phyloP scores from a whole-genome alignment of 169 alveolate genomes.

The Plasmodium ovale region DNA sequence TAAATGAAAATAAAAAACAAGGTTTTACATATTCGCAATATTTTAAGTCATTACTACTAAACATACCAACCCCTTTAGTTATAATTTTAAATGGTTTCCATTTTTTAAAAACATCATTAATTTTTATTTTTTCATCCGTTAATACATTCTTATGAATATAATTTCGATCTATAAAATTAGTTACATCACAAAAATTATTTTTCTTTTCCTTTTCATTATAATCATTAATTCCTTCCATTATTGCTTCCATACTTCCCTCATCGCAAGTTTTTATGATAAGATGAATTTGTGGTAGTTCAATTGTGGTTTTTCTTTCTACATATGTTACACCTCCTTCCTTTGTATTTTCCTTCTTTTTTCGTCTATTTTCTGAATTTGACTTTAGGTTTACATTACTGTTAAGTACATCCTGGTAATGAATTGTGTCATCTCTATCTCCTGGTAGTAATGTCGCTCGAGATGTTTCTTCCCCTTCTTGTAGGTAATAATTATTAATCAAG shows the following conservation, averaged over 20 bases:
- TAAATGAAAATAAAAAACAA: slow-evolving; percentile 78
- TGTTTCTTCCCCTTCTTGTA: background rate
- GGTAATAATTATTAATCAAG: slow-evolving; percentile 49
- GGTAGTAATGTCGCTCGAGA: too few species aligned
- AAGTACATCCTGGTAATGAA: background rate
- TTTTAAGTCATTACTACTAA: slow-evolving; percentile 76
- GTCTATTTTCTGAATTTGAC: too few species aligned
- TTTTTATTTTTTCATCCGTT: slow-evolving; percentile 48
- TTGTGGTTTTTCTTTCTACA: background rate
- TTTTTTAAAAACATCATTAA: slow-evolving; percentile 12
- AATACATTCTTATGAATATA: slow-evolving; percentile 32
- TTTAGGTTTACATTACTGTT: too few species aligned
- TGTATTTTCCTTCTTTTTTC: background rate
- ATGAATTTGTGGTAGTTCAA: slow-evolving; percentile 72
- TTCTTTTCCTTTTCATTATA: slow-evolving; percentile 75
- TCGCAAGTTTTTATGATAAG: slow-evolving; percentile 90
- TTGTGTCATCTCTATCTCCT: background rate
- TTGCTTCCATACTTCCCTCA: slow-evolving; percentile 92
- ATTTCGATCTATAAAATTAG: slow-evolving; percentile 57
- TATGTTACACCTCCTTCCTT: background rate
- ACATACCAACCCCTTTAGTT: slow-evolving; percentile 88
- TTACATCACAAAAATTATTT: slow-evolving; percentile 54
- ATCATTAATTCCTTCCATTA: slow-evolving; percentile 84
- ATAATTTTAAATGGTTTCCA: slow-evolving; percentile 87
- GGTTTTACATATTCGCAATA: slow-evolving; percentile 64